Conservation (phyloP, 371 early-diverging fungal genomes). For the Mucor lusitanicus region DNA sequence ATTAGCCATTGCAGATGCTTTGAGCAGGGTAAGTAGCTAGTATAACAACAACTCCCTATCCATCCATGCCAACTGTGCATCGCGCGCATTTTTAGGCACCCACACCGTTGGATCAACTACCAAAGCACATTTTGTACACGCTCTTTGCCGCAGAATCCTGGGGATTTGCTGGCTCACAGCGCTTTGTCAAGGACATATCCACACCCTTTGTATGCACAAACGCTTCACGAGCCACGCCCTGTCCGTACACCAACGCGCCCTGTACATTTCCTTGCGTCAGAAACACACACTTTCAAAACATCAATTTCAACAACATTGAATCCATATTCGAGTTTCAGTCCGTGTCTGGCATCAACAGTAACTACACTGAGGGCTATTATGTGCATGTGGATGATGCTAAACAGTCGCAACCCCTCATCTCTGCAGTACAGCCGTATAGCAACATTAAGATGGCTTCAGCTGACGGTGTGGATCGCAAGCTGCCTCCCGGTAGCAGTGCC, state of each 20-base stretch:
- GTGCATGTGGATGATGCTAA: slow-evolving; percentile 50
- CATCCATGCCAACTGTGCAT: too few species aligned
- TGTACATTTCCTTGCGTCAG: slow-evolving; percentile 70
- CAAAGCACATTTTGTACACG: slow-evolving; percentile 74
- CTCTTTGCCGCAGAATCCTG: slow-evolving; percentile 76
- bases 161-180: slow-evolving; percentile 80
- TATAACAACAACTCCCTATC: too few species aligned
- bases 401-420: slow-evolving; percentile 23
- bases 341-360: slow-evolving; percentile 32
- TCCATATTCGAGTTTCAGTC: slow-evolving; percentile 57
- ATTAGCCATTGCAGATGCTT: slow-evolving; percentile 71
- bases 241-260: slow-evolving; percentile 49
- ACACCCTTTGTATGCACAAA: slow-evolving; percentile 62
- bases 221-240: slow-evolving; percentile 37
- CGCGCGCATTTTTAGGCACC: slow-evolving; percentile 49
- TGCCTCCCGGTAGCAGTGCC: slow-evolving; percentile 80
- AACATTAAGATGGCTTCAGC: slow-evolving; percentile 42
- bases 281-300: slow-evolving; percentile 59
- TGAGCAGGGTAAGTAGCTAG: slow-evolving; percentile 56
- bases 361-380: slow-evolving; percentile 32
- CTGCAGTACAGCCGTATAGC: slow-evolving; percentile 5
- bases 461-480: slow-evolving; percentile 52
- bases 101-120: slow-evolving; percentile 39
- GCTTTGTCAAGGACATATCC: slow-evolving; percentile 76
- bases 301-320: slow-evolving; percentile 69